Evolutionary conservation across 306 rosid species (phyloP), one percentile per base, ranked within the genome.

Genomic region (Cicer yamashitae): DNA sequence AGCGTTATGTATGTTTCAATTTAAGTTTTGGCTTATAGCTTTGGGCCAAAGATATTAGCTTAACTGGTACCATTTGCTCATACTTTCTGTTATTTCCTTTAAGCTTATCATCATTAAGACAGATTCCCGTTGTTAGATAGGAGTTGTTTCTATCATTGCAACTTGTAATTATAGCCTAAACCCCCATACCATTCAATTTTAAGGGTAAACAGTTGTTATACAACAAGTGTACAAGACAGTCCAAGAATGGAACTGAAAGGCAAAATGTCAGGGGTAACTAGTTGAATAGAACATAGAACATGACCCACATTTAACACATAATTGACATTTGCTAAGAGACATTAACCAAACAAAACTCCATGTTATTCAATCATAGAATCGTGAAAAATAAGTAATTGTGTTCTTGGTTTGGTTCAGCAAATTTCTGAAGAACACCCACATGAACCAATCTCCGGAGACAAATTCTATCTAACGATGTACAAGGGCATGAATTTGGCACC

Each of bases 141-240:
- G 40, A 10, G n/a, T 25, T 57, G 61, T 56, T 56, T 17, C 62
- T 20, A 11, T 11, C 9, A 11, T 57, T 57, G 38, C 63, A 57
- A 53, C 38, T 41, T 40, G 45, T 43, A 76, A 66, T n/a, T 22
- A 22, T 59, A 67, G 25, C 13, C 40, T 14, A 43, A 56, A 18
- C 38, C 62, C 62, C 37, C 12, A 8, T 43, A 50, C 39, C 60
- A 71, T 45, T 22, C 67, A 65, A 79, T 56, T 73, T 43, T 50
- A 65, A 64, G 60, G 41, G 66, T 34, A 60, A 30, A 13, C 10
- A 6, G 1, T 12, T 61, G 37, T 37, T 13, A 61, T 37, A 34
- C 2, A 11, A 34, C 5, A 2, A 60, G 67, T 6, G 20, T 12
- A 12, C 43, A 60, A 12, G 41, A 12, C 67, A 13, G 62, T 69